These are phyloP conservation scores for Trichoderma koningii DNA, from an alignment of 2,329 filamentous ascomycete species.

Conservation along the genomic window DNA sequence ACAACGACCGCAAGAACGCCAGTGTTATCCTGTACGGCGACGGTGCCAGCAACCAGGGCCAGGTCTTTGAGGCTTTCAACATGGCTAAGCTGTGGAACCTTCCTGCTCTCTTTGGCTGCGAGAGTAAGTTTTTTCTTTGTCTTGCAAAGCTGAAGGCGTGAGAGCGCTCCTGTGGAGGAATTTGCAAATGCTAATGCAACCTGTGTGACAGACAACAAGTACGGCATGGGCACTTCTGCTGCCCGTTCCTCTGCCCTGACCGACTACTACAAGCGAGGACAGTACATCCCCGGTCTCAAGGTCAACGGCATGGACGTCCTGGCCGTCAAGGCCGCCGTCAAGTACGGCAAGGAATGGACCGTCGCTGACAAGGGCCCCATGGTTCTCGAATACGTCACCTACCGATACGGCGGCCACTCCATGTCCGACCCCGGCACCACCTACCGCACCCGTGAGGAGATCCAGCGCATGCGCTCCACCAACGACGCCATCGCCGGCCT, in stretches of 20 bases:
- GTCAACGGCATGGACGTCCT: slow-evolving; percentile 99
- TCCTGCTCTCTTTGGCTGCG: slow-evolving; percentile 92
- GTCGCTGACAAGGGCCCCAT: slow-evolving; percentile 83
- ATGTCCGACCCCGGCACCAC: slow-evolving; percentile 99
- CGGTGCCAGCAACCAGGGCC: slow-evolving; percentile 97
- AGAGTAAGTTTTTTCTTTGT: slow-evolving; percentile 70
- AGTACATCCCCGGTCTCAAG: slow-evolving; percentile 99
- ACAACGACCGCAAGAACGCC: slow-evolving; percentile 82
- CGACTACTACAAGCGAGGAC: slow-evolving; percentile 99
- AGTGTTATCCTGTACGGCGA: slow-evolving; percentile 94
- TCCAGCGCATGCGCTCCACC: slow-evolving; percentile 98
- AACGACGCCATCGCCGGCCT: slow-evolving; percentile 97
- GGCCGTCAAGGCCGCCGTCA: slow-evolving; percentile 92
- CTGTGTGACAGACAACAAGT: slow-evolving; percentile 84
- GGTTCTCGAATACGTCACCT: slow-evolving; percentile 98
- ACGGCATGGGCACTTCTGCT: slow-evolving; percentile 98
- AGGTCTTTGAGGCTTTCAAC: slow-evolving; percentile 99
- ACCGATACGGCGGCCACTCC: slow-evolving; percentile 98
- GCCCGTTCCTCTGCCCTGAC: slow-evolving; percentile 92
- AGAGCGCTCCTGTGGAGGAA: no score
- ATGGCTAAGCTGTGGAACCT: slow-evolving; percentile 99
- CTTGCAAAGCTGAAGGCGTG: no score
- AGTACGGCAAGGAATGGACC: slow-evolving; percentile 90
- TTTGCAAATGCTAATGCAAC: not conserved
- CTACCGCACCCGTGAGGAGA: slow-evolving; percentile 98